Conservation (phyloP, 2,329 filamentous ascomycete genomes). For the Fusarium proliferatum region DNA sequence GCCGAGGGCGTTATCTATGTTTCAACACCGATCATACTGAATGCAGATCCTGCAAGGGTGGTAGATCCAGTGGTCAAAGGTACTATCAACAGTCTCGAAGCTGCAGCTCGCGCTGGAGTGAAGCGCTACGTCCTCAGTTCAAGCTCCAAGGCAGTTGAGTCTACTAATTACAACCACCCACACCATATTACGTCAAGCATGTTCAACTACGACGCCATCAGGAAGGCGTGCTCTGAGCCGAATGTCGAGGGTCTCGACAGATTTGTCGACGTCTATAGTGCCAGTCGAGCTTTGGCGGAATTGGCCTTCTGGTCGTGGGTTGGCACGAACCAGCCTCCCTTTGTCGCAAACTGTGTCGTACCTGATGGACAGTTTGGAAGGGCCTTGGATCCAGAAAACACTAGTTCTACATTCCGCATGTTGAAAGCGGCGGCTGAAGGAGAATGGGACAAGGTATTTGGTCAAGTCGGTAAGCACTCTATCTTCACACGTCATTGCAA, state of each 20-base stretch:
- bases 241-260: background rate
- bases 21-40: background rate
- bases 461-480: background rate
- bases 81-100: background rate
- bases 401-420: background rate
- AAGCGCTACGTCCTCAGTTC: background rate
- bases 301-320: background rate
- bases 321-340: background rate
- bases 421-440: background rate
- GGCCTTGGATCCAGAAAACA: background rate
- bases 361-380: background rate
- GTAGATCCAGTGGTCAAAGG: background rate
- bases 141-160: background rate
- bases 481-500: background rate
- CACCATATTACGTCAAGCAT: background rate
- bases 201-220: background rate
- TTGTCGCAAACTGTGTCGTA: background rate
- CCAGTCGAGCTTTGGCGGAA: background rate
- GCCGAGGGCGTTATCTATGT: background rate
- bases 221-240: background rate
- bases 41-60: background rate
- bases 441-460: background rate
- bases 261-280: background rate
- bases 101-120: background rate
- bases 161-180: background rate